Evolutionary conservation across 2,329 filamentous ascomycete genomes (phyloP), one percentile per base, ranked within the genome.

Genomic region (Trichoderma cornu-damae): DNA sequence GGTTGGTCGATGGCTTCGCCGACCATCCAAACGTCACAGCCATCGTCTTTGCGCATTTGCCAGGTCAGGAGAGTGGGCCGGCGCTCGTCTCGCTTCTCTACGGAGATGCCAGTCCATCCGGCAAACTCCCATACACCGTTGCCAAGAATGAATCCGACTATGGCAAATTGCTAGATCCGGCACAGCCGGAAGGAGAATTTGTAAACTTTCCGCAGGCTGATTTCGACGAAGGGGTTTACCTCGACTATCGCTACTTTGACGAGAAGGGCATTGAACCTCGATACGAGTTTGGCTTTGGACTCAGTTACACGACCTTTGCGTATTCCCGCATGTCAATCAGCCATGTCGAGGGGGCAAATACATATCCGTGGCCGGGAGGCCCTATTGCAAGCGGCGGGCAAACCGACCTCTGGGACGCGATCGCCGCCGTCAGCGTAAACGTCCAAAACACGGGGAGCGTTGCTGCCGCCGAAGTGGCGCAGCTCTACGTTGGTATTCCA

Each of bases 21-120:
- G 79, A 87, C 48, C 78, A 88, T 58, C 72, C 77, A 6, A 87
- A 88, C 60, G 78, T 88, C 32, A 87, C 83, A 0, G 83, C 79
- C 1, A 72, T 88, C 14, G 74, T 88, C 0, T 83, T 83, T 61
- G 84, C 82, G 4, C 84, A 87, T 63, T 72, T 87, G 0, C 85
- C 84, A 0, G 85, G 85, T 0, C 82, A 88, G 64, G 81, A 85
- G 57, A 81, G 79, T 1, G 85, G 85, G 0, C 69, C 72, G 1
- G 78, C 82, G 0, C 64, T 86, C 5, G 78, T 79, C 0, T 75
- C 78, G 0, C 66, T 87, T 6, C 72, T 87, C 0, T 86, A 84
- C 62, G 84, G 83, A 22, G 74, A 80, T 2, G 68, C 73, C 2
- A 81, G 78, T 60, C 78, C 79, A 0, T 84, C 81, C 0, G 84